Evolutionary conservation across 495 filamentous ascomycete genomes (phyloP), one percentile per base, ranked within the genome.

Genomic region (Apodospora peruviana): DNA sequence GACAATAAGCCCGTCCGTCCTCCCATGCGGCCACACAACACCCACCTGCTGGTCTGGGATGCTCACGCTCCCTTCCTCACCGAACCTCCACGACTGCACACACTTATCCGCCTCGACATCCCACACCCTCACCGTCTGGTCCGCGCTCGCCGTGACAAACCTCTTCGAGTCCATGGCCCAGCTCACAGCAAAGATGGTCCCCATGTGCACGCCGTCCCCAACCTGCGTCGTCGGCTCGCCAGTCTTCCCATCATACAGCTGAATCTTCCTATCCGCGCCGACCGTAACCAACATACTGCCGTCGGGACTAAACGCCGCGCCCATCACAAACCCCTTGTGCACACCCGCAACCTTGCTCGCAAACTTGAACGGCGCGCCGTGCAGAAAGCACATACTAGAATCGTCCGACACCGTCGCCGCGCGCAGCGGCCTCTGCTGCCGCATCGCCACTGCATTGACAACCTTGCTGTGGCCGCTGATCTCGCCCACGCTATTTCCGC

Each of bases 341-440:
- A 88, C 78, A 20, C 82, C 86, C n/a, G 67, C 63, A n/a, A 68
- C 59, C 60, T 86, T 80, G 2, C 74, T 86, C 51, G 87, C 84
- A 72, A 95, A 98, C 58, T 95, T 96, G 75, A 96, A 96, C 1
- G 93, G 93, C 4, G 86, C 85, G 20, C 93, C 93, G 56, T 96
- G 87, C 55, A 91, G 85, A 71, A 98, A 97, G 54, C 91, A 90
- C 52, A 95, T 67, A 58, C 77, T 86, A 61, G 80, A 84, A 65
- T 98, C 93, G 58, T 97, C 93, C 39, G 87, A 86, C 2, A 84
- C 94, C 11, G 94, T 95, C 12, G 86, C 90, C 17, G 94, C 94
- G 43, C 91, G 80, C 52, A 96, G 70, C 19, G 93, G 94, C 20
- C 93, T 76, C 68, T 93, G 85, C 64, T 91, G 89, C 43, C 88